phyloP scores from a whole-genome alignment of 176 grass and related monocot species.

The Juncus effusus region DNA sequence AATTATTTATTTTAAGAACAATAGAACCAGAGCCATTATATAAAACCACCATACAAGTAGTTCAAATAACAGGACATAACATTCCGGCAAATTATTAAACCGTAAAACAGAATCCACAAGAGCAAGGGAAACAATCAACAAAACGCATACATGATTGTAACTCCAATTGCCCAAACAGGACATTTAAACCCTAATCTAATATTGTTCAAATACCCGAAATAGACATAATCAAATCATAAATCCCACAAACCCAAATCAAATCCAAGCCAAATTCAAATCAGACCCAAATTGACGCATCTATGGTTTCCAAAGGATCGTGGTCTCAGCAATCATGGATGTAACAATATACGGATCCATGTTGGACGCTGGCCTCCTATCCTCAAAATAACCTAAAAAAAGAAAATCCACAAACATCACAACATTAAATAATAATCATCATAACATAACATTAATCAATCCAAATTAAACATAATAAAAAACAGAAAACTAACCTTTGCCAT shows the following conservation, averaged over 20 bases:
- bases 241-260: constrained; percentile 16
- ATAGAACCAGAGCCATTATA: neutral
- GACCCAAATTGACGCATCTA: constrained; percentile 31
- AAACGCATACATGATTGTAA: constrained; percentile 23
- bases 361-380: constrained; percentile 95
- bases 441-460: neutral
- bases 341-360: constrained; percentile 99
- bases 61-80: constrained; percentile 30
- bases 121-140: constrained; percentile 32
- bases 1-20: too few species aligned
- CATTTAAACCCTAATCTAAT: neutral
- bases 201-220: constrained; percentile 9
- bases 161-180: constrained; percentile 24
- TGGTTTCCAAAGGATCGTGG: constrained; percentile 73
- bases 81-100: constrained; percentile 43
- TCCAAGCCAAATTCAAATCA: constrained; percentile 14
- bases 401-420: neutral
- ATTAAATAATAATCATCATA: neutral
- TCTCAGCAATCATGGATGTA: constrained; percentile 85
- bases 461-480: too few species aligned
- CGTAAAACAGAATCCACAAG: constrained; percentile 30
- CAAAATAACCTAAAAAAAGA: constrained; percentile 58
- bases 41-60: constrained; percentile 19
- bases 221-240: neutral
- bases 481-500: constrained; percentile 64